Evolutionary conservation across 192 early-diverging fungal species (phyloP), one percentile per base, ranked within the genome.

Genomic region (Globomyces pollinis-pini): DNA sequence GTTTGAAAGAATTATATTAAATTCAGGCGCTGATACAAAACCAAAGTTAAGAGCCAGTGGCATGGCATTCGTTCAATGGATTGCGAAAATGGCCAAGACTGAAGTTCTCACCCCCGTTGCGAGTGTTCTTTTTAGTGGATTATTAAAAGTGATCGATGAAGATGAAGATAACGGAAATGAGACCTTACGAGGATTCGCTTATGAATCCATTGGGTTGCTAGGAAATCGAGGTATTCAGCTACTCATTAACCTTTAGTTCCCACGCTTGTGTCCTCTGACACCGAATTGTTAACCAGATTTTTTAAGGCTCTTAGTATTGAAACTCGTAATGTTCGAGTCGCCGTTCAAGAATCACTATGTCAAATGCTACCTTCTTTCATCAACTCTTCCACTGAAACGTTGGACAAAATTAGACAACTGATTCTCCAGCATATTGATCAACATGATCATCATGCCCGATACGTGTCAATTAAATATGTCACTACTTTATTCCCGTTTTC

Each of bases 61-160:
- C 1, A 89, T 94, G 80, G 60, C 72, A 1, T 97, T 91, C 73
- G 63, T 94, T 41, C 91, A 93, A 47, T 97, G 94, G 94, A 74
- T 87, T 21, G 83, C 88, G 9, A 67, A 87, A 28, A 91, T 89
- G 83, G 84, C 84, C 29, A 35, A 63, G 1, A 16, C 44, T 16
- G 56, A 73, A 29, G 31, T 50, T 7, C 52, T 39, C 35, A 47
- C 51, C 3, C 80, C 83, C 3, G 78, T 88, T 18, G 83, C 84
- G 0, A 77, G 81, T 11, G 68, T 86, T 4, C 63, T 94, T 3
- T 65, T 93, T 24, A 77, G 85, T 28, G 87, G 85, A 13, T 50
- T 96, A 16, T 64, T 85, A 24, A 81, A 88, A 47, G 79, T 79
- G 51, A 87, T 87, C 51, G 57, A 59, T 16, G 61, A 60, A 32